Evolutionary conservation across 2,329 filamentous ascomycete species (phyloP).

Genomic region (Phyllosticta ampelicida): DNA sequence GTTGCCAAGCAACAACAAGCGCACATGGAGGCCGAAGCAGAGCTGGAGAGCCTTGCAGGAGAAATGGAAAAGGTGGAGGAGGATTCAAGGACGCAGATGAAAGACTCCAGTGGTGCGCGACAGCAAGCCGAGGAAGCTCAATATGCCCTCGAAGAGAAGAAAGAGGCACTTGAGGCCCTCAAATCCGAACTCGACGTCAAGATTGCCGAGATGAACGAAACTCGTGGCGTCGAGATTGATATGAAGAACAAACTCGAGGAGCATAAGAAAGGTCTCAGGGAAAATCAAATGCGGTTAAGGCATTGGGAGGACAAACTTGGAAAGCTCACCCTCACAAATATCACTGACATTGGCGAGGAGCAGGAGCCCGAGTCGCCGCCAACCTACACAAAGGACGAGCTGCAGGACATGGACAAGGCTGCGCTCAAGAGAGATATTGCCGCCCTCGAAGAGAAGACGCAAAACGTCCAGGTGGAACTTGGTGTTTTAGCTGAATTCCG

Average conservation of each 20-base stretch:
- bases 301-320: constrained; percentile 87
- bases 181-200: constrained; percentile 84
- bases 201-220: constrained; percentile 76
- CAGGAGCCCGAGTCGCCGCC: constrained; percentile 46
- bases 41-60: constrained; percentile 57
- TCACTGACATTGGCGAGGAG: constrained; percentile 49
- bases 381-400: constrained; percentile 62
- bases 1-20: constrained; percentile 79
- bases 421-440: constrained; percentile 54
- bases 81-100: constrained; percentile 67
- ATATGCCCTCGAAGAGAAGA: constrained; percentile 64
- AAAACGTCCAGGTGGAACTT: constrained; percentile 79
- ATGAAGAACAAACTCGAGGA: constrained; percentile 98
- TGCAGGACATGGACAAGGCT: constrained; percentile 53
- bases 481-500: constrained; percentile 83
- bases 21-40: constrained; percentile 64
- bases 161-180: constrained; percentile 64
- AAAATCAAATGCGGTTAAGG: constrained; percentile 72
- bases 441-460: constrained; percentile 61
- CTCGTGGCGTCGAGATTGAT: constrained; percentile 82
- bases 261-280: constrained; percentile 75
- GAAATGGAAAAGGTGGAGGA: constrained; percentile 71
- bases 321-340: constrained; percentile 74
- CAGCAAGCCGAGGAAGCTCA: constrained; percentile 72
- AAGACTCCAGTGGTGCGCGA: constrained; percentile 61